Evolutionary conservation across 1,284 basidiomycete genomes (phyloP).

Genomic region (Tilletia setariae): DNA sequence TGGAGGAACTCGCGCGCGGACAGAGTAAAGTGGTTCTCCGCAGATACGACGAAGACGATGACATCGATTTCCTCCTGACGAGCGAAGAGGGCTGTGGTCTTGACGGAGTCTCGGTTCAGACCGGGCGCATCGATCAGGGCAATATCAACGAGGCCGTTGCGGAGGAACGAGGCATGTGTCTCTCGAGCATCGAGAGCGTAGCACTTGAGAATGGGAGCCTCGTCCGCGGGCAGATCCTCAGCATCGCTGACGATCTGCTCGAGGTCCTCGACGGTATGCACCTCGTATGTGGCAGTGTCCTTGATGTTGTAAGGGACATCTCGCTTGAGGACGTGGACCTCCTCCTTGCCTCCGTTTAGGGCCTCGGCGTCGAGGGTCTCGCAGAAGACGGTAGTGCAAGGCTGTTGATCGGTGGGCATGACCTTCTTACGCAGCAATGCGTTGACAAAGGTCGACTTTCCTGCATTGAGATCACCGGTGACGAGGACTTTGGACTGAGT

Average conservation of each 20-base stretch:
- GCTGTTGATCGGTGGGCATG: conserved; percentile 97
- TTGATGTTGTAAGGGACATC: conserved; percentile 68
- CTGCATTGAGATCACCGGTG: conserved; percentile 97
- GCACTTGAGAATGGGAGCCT: conserved; percentile 56
- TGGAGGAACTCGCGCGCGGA: conserved; percentile 91
- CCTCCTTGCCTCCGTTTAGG: conserved; percentile 70
- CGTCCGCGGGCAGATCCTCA: conserved; percentile 61
- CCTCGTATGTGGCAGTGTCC: conserved; percentile 74
- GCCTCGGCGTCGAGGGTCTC: conserved; percentile 91
- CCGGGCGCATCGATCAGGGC: conserved; percentile 98
- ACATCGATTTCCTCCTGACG: conserved; percentile 99
- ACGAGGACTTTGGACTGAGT: conserved; percentile 93
- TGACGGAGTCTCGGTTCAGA: conserved; percentile 89
- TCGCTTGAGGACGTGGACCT: conserved; percentile 66
- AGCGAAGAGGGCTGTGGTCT: conserved; percentile 92
- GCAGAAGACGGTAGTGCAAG: conserved; percentile 94
- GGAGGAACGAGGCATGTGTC: conserved; percentile 55
- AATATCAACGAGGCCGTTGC: conserved; percentile 95
- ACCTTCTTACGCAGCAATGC: conserved; percentile 72
- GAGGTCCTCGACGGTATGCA: conserved; percentile 68
- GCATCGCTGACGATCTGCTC: conserved; percentile 71
- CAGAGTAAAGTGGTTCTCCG: conserved; percentile 97
- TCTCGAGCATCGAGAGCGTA: conserved; percentile 42
- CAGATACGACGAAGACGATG: conserved; percentile 94
- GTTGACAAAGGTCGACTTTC: conserved; percentile 98